Evolutionary conservation across 2,329 filamentous ascomycete species (phyloP).

Genomic region (Ascochyta viciae-villosae): DNA sequence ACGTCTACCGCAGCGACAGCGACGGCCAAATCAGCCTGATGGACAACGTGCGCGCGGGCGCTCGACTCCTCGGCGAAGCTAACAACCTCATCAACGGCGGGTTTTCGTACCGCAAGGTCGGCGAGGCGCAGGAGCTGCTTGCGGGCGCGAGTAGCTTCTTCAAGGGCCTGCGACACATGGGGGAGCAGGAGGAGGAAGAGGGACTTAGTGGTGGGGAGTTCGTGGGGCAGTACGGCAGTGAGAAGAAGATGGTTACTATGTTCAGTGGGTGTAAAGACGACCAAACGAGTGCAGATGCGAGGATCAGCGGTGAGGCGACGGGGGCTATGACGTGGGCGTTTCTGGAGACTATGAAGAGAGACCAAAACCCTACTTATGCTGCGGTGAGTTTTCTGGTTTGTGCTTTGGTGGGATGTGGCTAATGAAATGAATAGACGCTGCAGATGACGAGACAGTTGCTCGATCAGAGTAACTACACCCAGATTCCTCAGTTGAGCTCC

Average conservation of each 20-base stretch:
- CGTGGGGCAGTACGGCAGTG: slow-evolving; percentile 54
- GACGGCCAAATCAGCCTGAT: slow-evolving; percentile 64
- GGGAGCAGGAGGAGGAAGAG: slow-evolving; percentile 56
- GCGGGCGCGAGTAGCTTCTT: slow-evolving; percentile 64
- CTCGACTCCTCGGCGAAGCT: slow-evolving; percentile 59
- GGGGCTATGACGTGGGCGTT: slow-evolving; percentile 60
- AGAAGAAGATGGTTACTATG: slow-evolving; percentile 60
- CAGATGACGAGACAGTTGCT: slow-evolving; percentile 51
- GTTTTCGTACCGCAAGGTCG: slow-evolving; percentile 58
- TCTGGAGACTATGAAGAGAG: slow-evolving; percentile 53
- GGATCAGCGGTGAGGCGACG: slow-evolving; percentile 52
- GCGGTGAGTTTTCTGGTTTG: slow-evolving; percentile 36
- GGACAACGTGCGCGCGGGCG: slow-evolving; percentile 62
- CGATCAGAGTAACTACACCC: slow-evolving; percentile 50
- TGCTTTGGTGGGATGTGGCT: no score
- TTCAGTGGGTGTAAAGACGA: slow-evolving; percentile 60
- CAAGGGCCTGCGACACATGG: slow-evolving; percentile 57
- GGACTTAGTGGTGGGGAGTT: slow-evolving; percentile 47
- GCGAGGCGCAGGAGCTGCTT: slow-evolving; percentile 60
- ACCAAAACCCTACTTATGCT: slow-evolving; percentile 49
- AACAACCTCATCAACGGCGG: slow-evolving; percentile 59
- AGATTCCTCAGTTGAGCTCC: slow-evolving; percentile 55
- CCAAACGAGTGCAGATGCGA: slow-evolving; percentile 59
- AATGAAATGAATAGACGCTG: slow-evolving; percentile 35
- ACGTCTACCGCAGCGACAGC: slow-evolving; percentile 63